These are phyloP conservation scores for Wickerhamiella nectarea DNA, from an alignment of 805 yeast species.

Conservation along the genomic window DNA sequence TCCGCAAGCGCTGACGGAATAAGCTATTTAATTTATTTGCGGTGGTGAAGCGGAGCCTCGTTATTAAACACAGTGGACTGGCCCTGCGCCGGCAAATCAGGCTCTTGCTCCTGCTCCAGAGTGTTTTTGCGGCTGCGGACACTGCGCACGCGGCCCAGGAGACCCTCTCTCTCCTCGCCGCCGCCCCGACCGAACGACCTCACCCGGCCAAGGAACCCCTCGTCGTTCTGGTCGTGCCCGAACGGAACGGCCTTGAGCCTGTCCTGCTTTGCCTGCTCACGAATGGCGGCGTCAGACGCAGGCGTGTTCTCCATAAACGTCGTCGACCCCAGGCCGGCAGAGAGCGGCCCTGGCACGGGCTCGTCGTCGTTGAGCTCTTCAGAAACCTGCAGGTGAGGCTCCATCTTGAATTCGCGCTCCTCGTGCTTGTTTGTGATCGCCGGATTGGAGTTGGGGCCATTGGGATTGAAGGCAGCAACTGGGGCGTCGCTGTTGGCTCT, in stretches of 20 bases:
- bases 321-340: conserved; percentile 73
- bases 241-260: background rate
- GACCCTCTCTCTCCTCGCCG: conserved; percentile 3
- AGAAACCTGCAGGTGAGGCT: conserved; percentile 33
- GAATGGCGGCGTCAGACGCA: conserved; percentile 41
- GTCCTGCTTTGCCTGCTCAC: conserved; percentile 7
- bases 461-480: conserved; percentile 90
- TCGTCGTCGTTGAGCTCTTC: conserved; percentile 42
- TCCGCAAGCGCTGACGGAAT: conserved; percentile 25
- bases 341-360: conserved; percentile 34
- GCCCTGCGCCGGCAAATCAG: background rate
- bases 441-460: conserved; percentile 78
- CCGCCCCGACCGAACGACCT: conserved; percentile 1
- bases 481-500: conserved; percentile 50
- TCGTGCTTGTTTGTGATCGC: conserved; percentile 36
- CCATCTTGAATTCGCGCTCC: conserved; percentile 36
- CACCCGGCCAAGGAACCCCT: conserved; percentile 3
- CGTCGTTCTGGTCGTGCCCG: background rate
- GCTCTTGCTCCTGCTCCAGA: background rate
- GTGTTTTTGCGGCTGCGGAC: background rate
- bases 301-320: conserved; percentile 96
- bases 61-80: no score
- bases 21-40: background rate
- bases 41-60: background rate
- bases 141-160: conserved; percentile 4